Conservation (phyloP, 169 alveolate genomes). For the Ichthyophthirius multifiliis region DNA sequence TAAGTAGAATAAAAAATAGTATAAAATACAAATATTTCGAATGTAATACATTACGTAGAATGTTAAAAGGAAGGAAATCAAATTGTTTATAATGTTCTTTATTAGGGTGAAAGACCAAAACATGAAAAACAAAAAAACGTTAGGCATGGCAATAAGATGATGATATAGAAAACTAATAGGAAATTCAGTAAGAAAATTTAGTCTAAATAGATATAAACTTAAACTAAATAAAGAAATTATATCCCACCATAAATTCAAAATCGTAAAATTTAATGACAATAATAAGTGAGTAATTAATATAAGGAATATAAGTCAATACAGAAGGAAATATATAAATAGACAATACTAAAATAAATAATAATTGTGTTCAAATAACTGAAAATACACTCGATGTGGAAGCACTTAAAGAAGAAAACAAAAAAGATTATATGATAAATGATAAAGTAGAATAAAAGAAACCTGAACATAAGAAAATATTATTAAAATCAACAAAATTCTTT, state of each 20-base stretch:
- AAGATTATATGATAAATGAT: not conserved
- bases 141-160: not conserved
- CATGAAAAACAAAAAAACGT: not conserved
- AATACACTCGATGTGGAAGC: not conserved
- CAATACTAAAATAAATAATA: not conserved
- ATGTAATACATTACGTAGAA: not conserved
- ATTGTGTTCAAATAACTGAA: not conserved
- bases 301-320: not conserved
- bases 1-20: not conserved
- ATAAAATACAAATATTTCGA: not conserved
- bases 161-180: not conserved
- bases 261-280: not conserved
- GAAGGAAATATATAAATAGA: not conserved
- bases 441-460: not conserved
- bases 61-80: not conserved
- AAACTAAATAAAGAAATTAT: not conserved
- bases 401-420: not conserved
- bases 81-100: constrained; percentile 1
- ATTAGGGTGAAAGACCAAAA: not conserved
- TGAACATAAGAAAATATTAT: not conserved
- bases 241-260: not conserved
- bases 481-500: constrained; percentile 6
- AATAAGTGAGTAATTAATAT: constrained; percentile 7
- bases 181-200: not conserved
- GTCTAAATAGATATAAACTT: not conserved